Conservation (phyloP, 768 basidiomycete species). For the Clitopilus passeckerianus region DNA sequence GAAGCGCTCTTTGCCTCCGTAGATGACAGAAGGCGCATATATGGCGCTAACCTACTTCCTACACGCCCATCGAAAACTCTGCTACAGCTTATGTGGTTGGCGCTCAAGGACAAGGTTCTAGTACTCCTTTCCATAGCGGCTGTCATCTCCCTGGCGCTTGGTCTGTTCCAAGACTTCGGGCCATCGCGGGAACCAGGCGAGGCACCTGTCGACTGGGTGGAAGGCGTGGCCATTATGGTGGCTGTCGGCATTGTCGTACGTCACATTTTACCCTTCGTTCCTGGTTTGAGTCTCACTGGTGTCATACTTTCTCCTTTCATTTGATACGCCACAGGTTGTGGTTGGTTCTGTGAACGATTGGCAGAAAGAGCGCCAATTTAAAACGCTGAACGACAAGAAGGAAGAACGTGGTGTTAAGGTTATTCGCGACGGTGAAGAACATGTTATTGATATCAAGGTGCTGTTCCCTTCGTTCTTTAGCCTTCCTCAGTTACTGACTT, state of each 20-base stretch:
- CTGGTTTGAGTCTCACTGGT: background rate
- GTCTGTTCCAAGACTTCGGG: conserved; percentile 93
- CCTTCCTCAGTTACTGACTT: conserved; percentile 13
- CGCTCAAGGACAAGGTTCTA: conserved; percentile 87
- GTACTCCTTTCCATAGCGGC: conserved; percentile 90
- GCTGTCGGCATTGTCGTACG: conserved; percentile 72
- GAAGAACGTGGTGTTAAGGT: conserved; percentile 90
- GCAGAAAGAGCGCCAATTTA: conserved; percentile 98
- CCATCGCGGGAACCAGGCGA: conserved; percentile 49
- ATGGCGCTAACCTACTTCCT: conserved; percentile 75
- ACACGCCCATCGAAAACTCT: conserved; percentile 64
- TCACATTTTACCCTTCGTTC: conserved; percentile 4
- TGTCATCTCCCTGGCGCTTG: conserved; percentile 87
- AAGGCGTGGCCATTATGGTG: conserved; percentile 81
- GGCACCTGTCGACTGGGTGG: conserved; percentile 94
- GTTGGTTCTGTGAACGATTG: conserved; percentile 97
- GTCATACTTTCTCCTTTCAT: conserved; percentile 5
- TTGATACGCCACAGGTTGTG: conserved; percentile 45
- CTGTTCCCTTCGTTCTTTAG: conserved; percentile 7
- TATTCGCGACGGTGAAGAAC: conserved; percentile 67
- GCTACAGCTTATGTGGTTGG: conserved; percentile 76
- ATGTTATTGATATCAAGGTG: conserved; percentile 79
- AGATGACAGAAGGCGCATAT: conserved; percentile 61
- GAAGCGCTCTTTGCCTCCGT: conserved; percentile 39
- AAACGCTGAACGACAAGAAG: conserved; percentile 87